A percentile compares a stretch with the other conserved stretches of the same genome.
Conservation (phyloP, 2,329 filamentous ascomycete genomes). For the Fusarium sp. region DNA sequence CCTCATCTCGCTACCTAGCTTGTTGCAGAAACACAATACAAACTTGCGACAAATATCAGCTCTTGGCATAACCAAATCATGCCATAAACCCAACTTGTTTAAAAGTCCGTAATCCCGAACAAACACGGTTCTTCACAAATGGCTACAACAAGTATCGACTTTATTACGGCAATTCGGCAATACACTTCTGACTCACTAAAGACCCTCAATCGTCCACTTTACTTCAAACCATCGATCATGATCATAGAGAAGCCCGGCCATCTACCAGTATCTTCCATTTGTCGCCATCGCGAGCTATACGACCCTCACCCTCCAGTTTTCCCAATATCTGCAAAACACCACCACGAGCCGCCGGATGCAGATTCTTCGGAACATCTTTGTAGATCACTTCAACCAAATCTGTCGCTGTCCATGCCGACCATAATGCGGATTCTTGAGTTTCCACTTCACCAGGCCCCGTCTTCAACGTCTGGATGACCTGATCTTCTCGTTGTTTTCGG, state of each 20-base stretch:
- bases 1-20: background rate
- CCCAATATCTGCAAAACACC: slow-evolving; percentile 82
- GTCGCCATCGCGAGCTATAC: slow-evolving; percentile 60
- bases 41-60: background rate
- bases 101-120: background rate
- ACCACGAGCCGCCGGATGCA: slow-evolving; percentile 80
- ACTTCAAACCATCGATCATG: background rate
- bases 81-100: background rate
- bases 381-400: slow-evolving; percentile 93
- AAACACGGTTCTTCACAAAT: background rate
- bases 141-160: background rate
- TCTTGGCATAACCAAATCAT: slow-evolving; percentile 25
- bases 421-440: slow-evolving; percentile 42
- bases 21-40: background rate
- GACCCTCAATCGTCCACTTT: background rate
- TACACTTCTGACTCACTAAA: background rate
- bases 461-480: slow-evolving; percentile 75
- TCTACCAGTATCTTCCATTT: slow-evolving; percentile 46
- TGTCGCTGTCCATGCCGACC: slow-evolving; percentile 73
- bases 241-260: slow-evolving; percentile 43
- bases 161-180: background rate
- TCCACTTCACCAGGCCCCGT: slow-evolving; percentile 49
- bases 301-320: slow-evolving; percentile 83
- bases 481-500: slow-evolving; percentile 81
- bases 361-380: slow-evolving; percentile 77